These are phyloP conservation scores for Diaporthe citri DNA, from an alignment of 2,329 filamentous ascomycete species.

Conservation along the genomic window DNA sequence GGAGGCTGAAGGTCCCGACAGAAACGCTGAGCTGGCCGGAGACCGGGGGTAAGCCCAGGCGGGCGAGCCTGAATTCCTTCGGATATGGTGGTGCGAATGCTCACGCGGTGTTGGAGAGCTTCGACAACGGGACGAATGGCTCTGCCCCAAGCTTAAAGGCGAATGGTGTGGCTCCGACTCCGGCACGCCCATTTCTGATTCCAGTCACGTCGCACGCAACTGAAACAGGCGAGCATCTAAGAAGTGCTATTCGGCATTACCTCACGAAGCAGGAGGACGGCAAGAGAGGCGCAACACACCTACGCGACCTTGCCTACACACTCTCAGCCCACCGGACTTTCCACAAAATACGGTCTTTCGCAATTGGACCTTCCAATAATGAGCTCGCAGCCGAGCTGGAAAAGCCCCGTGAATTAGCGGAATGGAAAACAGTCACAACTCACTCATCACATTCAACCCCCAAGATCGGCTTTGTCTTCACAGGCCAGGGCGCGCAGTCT, in stretches of 20 bases:
- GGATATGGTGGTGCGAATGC: conserved; percentile 36
- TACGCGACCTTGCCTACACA: conserved; percentile 45
- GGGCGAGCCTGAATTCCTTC: conserved; percentile 33
- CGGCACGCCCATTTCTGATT: neutral
- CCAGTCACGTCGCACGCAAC: conserved; percentile 8
- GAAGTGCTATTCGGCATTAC: neutral
- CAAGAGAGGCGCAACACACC: neutral
- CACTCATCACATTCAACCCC: neutral
- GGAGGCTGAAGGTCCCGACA: conserved; percentile 42
- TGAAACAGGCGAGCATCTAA: conserved; percentile 6
- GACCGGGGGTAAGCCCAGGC: neutral
- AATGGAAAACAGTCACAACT: conserved; percentile 8
- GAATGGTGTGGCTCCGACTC: neutral
- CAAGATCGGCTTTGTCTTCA: conserved; percentile 45
- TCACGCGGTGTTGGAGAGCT: conserved; percentile 19
- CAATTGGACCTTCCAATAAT: neutral
- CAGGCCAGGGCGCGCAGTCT: conserved; percentile 52
- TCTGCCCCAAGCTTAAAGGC: neutral
- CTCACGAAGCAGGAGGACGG: neutral
- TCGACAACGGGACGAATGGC: neutral
- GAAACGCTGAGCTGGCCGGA: conserved; percentile 14
- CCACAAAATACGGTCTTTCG: conserved; percentile 41
- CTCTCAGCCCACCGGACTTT: conserved; percentile 38
- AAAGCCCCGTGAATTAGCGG: neutral
- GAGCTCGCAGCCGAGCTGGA: neutral